Conservation (phyloP, 108 stramenopile species). For the Aurantiochytrium sp. region DNA sequence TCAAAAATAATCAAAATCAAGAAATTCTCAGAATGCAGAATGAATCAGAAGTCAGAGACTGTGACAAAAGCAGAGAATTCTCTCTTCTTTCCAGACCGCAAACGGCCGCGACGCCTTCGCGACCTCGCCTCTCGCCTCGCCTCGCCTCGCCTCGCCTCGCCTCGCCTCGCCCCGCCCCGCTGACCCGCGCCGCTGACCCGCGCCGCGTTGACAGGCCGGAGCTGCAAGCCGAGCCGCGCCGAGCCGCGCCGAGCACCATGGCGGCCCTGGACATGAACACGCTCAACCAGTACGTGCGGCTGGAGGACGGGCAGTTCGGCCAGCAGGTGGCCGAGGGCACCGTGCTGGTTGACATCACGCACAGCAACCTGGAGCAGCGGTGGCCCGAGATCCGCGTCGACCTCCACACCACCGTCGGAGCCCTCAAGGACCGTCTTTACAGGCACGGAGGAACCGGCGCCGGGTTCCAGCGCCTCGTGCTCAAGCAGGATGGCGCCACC, state of each 20-base stretch:
- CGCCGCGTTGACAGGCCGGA: no score
- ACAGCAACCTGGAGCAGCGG: conserved; percentile 82
- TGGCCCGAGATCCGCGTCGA: conserved; percentile 92
- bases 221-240: no score
- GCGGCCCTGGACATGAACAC: conserved; percentile 20
- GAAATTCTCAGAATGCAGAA: no score
- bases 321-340: conserved; percentile 53
- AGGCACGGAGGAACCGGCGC: conserved; percentile 85
- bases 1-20: no score
- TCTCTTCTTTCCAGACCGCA: no score
- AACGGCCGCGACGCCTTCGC: neutral
- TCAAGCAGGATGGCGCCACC: conserved; percentile 60
- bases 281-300: conserved; percentile 29
- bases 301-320: conserved; percentile 39
- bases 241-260: neutral
- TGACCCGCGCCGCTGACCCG: no score
- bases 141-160: neutral
- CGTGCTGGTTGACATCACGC: conserved; percentile 72
- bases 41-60: no score
- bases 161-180: no score
- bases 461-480: conserved; percentile 73
- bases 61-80: no score
- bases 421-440: conserved; percentile 70
- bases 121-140: neutral
- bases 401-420: conserved; percentile 70